Evolutionary conservation across 345 rosid genomes (phyloP).

Genomic region (Cardamine occulta): DNA sequence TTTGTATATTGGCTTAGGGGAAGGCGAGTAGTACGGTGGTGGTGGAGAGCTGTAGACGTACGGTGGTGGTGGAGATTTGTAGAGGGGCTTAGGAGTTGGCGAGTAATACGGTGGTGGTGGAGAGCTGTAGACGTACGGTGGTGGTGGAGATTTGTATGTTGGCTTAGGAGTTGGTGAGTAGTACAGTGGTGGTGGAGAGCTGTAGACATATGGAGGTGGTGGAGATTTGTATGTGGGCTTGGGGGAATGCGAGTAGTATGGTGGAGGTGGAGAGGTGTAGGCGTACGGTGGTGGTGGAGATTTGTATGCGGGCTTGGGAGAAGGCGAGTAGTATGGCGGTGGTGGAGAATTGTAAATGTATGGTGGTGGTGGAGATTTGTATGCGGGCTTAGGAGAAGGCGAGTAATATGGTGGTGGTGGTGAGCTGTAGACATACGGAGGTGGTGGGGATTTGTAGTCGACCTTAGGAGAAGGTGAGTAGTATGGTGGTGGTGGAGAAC

Average conservation of each 20-base stretch:
- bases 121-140: not conserved
- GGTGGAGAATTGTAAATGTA: too few relatives aligned
- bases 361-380: too few relatives aligned
- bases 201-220: not conserved
- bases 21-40: not conserved
- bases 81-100: accelerated
- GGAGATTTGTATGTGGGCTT: not conserved
- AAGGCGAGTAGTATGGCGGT: too few relatives aligned
- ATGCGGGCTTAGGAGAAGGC: too few relatives aligned
- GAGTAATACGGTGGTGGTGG: not conserved
- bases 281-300: too few relatives aligned
- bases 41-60: not conserved
- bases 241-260: not conserved
- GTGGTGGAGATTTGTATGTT: not conserved
- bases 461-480: not conserved
- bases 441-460: not conserved
- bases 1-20: not conserved
- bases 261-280: too few relatives aligned
- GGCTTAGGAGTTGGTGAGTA: too few relatives aligned
- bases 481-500: not conserved
- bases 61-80: not conserved
- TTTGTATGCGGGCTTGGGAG: too few relatives aligned
- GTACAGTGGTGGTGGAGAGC: not conserved
- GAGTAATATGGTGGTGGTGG: too few relatives aligned
- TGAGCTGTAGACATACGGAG: too few relatives aligned